A percentile compares a stretch with the other conserved stretches of the same genome.
Evolutionary conservation across 495 filamentous ascomycete species (phyloP).

Genomic region (Daldinia grandis): DNA sequence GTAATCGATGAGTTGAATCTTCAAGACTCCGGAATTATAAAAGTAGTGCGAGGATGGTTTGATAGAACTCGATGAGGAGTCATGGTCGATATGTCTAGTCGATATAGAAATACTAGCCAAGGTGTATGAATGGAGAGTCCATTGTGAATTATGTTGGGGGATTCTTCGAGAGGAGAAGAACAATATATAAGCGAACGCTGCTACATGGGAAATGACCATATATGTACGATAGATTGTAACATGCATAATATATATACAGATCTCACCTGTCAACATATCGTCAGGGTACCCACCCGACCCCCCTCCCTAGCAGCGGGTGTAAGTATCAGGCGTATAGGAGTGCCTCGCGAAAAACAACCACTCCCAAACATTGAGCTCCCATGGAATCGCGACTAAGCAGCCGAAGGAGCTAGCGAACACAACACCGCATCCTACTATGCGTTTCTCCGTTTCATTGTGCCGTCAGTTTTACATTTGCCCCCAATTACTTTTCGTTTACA

Average conservation of each 20-base stretch:
- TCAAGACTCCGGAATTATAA: too few relatives aligned
- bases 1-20: too few relatives aligned
- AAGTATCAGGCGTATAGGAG: slow-evolving; percentile 22
- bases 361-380: slow-evolving; percentile 1
- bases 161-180: neutral
- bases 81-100: too few relatives aligned
- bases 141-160: too few relatives aligned
- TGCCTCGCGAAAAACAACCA: neutral
- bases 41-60: too few relatives aligned
- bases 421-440: neutral
- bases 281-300: slow-evolving; percentile 24
- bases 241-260: neutral
- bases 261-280: slow-evolving; percentile 10
- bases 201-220: neutral
- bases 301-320: slow-evolving; percentile 11
- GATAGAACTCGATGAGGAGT: too few relatives aligned
- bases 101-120: too few relatives aligned
- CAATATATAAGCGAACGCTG: neutral
- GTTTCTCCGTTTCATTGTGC: neutral
- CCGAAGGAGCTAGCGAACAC: neutral
- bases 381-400: slow-evolving; percentile 11
- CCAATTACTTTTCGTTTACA: neutral
- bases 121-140: too few relatives aligned
- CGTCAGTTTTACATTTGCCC: neutral
- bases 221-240: slow-evolving; percentile 8